Conservation (phyloP, 768 basidiomycete genomes). For the Boletus rubescentipes region DNA sequence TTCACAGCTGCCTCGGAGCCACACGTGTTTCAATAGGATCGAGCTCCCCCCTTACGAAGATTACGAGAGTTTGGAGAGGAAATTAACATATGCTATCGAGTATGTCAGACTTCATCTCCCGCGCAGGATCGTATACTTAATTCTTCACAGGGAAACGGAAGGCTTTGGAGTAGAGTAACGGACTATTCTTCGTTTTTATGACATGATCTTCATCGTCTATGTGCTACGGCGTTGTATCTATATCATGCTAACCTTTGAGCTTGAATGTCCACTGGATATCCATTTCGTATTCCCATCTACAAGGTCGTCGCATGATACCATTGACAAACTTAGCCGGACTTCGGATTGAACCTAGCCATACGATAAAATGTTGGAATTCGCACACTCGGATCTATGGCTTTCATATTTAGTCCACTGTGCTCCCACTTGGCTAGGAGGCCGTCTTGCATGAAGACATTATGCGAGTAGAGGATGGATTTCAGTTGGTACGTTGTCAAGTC, state of each 20-base stretch:
- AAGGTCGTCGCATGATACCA: no score
- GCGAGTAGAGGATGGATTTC: constrained; percentile 68
- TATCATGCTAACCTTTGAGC: constrained; percentile 7
- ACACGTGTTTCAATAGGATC: constrained; percentile 91
- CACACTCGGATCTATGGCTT: not conserved
- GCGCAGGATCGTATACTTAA: constrained; percentile 6
- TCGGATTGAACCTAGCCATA: not conserved
- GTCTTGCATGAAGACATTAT: constrained; percentile 32
- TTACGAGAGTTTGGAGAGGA: constrained; percentile 83
- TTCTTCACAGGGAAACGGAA: constrained; percentile 62
- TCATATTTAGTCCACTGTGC: not conserved
- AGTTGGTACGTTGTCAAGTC: constrained; percentile 40
- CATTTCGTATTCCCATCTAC: not conserved
- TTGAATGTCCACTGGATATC: not conserved
- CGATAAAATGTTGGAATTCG: constrained; percentile 3
- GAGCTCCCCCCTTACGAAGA: constrained; percentile 90
- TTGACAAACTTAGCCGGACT: no score
- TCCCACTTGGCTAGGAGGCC: not conserved
- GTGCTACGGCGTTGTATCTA: constrained; percentile 13
- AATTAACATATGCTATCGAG: constrained; percentile 83
- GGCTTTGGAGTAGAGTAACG: constrained; percentile 65
- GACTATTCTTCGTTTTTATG: constrained; percentile 6
- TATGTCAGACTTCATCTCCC: constrained; percentile 36
- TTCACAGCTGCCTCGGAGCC: constrained; percentile 81
- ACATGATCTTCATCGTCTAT: constrained; percentile 2